Base-by-base conservation (phyloP, 352 stramenopile species). In the Phytophthora multivora region DNA sequence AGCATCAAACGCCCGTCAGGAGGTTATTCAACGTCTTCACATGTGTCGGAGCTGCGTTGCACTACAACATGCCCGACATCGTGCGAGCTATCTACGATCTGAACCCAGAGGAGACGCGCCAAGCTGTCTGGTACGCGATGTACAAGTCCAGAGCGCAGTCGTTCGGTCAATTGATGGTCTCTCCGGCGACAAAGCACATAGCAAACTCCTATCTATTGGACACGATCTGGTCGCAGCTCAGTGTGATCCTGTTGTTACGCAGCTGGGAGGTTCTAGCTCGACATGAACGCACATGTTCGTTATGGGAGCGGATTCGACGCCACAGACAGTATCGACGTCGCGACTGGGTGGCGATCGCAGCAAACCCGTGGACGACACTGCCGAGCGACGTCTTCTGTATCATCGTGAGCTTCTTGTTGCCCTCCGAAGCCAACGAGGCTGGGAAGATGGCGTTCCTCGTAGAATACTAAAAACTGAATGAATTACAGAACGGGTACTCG, bases 1-100 rank as follows among this genome's bases (percentile, higher is more conserved):
- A 67, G 26, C 50, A 35, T 8, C 39, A 31, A 40, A 23, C 45
- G n/a, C 18, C 26, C 19, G 36, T 9, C 13, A 67, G 55, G 28
- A 51, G 35, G n/a, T 33, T 66, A 0, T 67, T 45, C 43, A 62
- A 62, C 19, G 28, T 67, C 2, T 62, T 55, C 43, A 67, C 59
- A 4, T 67, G 43, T n/a, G 43, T 67, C 1, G 35, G 26, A 9
- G 33, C 51, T 25, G 59, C 59, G 12, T 36, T 61, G 11, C 59
- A 45, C 5, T 61, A 45, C n/a, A 13, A 7, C 0, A 62, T 56
- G 59, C 13, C 59, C 16, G 25, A 7, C 9, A 43, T 56, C 4
- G 43, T 67, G 25, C 6, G 12, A 30, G 10, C 6, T n/a, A 61
- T 62, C 18, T 67, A 56, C 36, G 40, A 61, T 10, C 7, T 67